Percentiles rank a stretch among this genome's conserved stretches.
phyloP scores from a whole-genome alignment of 331 rosid species.

The Malus hybrid region DNA sequence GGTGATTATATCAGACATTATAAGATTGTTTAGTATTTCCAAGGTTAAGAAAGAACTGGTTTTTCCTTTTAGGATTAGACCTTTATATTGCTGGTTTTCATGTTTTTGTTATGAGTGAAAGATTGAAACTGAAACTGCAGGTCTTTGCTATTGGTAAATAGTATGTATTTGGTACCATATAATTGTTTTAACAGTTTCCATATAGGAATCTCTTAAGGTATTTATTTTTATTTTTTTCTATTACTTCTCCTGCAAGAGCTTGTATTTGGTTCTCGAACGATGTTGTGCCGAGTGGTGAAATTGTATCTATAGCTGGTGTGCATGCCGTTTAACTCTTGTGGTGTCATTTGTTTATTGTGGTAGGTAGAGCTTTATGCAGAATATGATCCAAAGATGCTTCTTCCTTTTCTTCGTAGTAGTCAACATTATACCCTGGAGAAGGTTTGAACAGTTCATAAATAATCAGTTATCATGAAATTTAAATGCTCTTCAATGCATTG shows the following conservation, averaged over 20 bases:
- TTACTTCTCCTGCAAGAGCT: neutral
- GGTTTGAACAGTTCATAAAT: constrained; percentile 40
- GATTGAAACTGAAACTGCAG: neutral
- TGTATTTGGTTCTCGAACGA: neutral
- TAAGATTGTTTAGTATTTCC: neutral
- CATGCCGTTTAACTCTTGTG: neutral
- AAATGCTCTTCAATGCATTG: constrained; percentile 4
- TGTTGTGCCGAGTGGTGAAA: neutral
- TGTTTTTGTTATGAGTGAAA: neutral
- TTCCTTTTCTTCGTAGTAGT: constrained; percentile 92
- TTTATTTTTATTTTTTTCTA: neutral
- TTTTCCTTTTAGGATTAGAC: neutral
- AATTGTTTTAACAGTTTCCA: neutral
- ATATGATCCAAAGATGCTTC: constrained; percentile 85
- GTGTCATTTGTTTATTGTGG: constrained; percentile 19
- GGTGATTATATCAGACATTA: neutral
- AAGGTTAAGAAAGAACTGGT: neutral
- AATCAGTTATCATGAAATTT: constrained; percentile 5
- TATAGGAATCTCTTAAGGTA: neutral
- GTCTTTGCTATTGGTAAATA: neutral
- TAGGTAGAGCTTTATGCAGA: constrained; percentile 98
- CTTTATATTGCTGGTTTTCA: neutral
- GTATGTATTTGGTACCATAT: neutral
- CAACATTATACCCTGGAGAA: constrained; percentile 96
- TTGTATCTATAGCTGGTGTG: neutral